Conservation (phyloP, 1,139 yeast genomes). For the Pichia sp. region DNA sequence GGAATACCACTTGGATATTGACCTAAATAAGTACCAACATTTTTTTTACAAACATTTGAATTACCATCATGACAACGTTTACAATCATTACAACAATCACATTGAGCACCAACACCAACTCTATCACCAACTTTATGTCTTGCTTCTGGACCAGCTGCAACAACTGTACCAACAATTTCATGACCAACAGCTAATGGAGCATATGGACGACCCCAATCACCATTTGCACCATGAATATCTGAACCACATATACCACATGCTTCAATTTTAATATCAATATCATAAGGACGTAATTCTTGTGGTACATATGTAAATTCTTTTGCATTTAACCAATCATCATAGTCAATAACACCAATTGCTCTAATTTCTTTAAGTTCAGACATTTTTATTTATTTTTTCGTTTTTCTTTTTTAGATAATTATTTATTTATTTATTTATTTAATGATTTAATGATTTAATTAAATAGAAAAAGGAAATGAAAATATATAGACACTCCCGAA, state of each 20-base stretch:
- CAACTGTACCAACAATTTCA: constrained; percentile 40
- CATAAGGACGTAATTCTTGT: constrained; percentile 43
- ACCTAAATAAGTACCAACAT: constrained; percentile 40
- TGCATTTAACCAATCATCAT: constrained; percentile 39
- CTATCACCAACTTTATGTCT: constrained; percentile 46
- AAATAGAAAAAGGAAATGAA: too few relatives aligned
- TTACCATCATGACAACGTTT: constrained; percentile 37
- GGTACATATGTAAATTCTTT: constrained; percentile 36
- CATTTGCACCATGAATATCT: constrained; percentile 36
- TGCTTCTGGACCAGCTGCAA: constrained; percentile 37
- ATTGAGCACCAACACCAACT: constrained; percentile 59
- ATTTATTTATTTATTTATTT: too few relatives aligned
- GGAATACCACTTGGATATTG: constrained; percentile 33
- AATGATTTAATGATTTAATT: too few relatives aligned
- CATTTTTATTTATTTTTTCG: background rate
- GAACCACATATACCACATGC: constrained; percentile 62
- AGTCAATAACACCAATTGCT: constrained; percentile 40
- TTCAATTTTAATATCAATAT: constrained; percentile 41
- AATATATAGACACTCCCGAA: too few relatives aligned
- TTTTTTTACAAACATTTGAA: constrained; percentile 41
- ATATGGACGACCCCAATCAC: constrained; percentile 34
- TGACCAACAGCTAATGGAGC: constrained; percentile 37
- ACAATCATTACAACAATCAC: constrained; percentile 44
- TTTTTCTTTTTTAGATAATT: too few relatives aligned
- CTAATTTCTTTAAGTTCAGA: constrained; percentile 18